These are phyloP conservation scores for Penicillium salamii DNA, from an alignment of 495 filamentous ascomycete genomes.

Conservation along the genomic window DNA sequence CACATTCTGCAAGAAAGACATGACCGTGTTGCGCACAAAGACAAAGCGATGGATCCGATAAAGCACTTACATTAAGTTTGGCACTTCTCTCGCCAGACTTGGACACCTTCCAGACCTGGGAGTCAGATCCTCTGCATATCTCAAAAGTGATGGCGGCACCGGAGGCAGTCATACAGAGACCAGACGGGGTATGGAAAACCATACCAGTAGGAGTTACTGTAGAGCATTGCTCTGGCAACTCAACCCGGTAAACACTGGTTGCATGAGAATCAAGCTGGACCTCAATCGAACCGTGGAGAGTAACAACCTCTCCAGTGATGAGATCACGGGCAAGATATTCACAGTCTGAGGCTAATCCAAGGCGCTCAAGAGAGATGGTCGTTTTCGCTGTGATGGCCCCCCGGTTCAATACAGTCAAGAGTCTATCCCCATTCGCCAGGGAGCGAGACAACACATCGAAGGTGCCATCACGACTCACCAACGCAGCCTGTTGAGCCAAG, in stretches of 20 bases:
- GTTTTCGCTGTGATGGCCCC: conserved; percentile 17
- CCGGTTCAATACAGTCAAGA: conserved; percentile 33
- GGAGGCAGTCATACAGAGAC: conserved; percentile 28
- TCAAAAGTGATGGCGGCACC: conserved; percentile 14
- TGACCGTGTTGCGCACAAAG: conserved; percentile 7
- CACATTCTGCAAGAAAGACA: conserved; percentile 15
- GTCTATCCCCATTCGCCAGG: conserved; percentile 27
- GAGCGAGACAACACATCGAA: conserved; percentile 34
- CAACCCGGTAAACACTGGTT: conserved; percentile 26
- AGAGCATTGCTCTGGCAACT: conserved; percentile 10
- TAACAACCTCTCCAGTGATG: conserved; percentile 10
- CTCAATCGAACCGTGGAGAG: conserved; percentile 11
- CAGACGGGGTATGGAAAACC: conserved; percentile 32
- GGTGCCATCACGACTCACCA: conserved; percentile 32
- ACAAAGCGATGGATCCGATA: conserved; percentile 22
- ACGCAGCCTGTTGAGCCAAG: conserved; percentile 37
- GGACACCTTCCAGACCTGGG: conserved; percentile 28
- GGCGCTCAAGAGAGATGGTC: conserved; percentile 13
- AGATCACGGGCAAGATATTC: conserved; percentile 22
- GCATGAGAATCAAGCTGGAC: conserved; percentile 27
- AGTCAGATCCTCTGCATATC: conserved; percentile 19
- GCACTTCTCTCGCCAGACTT: conserved; percentile 10
- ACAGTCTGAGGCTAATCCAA: conserved; percentile 22
- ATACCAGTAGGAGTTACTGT: conserved; percentile 29
- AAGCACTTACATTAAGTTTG: conserved; percentile 19